Evolutionary conservation across 192 early-diverging fungal species (phyloP), one percentile per base, ranked within the genome.

Genomic region (Powellomyces hirtus): DNA sequence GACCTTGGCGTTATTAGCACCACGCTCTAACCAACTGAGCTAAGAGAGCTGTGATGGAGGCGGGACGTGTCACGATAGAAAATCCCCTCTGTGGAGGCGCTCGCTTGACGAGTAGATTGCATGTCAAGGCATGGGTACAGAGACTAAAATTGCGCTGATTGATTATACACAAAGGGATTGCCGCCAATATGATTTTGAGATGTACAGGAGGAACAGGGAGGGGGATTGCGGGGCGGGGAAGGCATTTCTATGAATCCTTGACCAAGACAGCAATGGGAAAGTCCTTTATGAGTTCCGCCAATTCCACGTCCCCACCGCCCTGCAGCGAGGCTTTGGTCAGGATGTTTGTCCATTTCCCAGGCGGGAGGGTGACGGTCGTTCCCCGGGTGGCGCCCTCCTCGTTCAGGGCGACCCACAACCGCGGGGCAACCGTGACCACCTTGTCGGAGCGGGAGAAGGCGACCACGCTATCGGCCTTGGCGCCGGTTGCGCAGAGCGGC

Each of bases 181-280:
- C n/a, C n/a, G n/a, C n/a, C n/a, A n/a, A n/a, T n/a, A n/a, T n/a
- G n/a, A n/a, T n/a, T n/a, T n/a, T n/a, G n/a, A n/a, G n/a, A n/a
- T n/a, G n/a, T n/a, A n/a, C n/a, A n/a, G n/a, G n/a, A n/a, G n/a
- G n/a, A n/a, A n/a, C n/a, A n/a, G n/a, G n/a, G n/a, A n/a, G n/a
- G n/a, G n/a, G n/a, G n/a, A n/a, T n/a, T n/a, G n/a, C n/a, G n/a
- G n/a, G n/a, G n/a, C n/a, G n/a, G n/a, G n/a, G n/a, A n/a, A n/a
- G n/a, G n/a, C n/a, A n/a, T n/a, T n/a, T n/a, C 46, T 56, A 5
- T 56, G 16, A 49, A 26, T 69, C 24, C 34, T 51, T 69, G 38
- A 69, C 67, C 36, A 69, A 45, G 8, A 69, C 56, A n/a, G 57
- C 67, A 0, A 69, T 46, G 13, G 57, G 57, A 29, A 59, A 69